Conservation (phyloP, 1,284 basidiomycete genomes). For the Ceratobasidium sp. region DNA sequence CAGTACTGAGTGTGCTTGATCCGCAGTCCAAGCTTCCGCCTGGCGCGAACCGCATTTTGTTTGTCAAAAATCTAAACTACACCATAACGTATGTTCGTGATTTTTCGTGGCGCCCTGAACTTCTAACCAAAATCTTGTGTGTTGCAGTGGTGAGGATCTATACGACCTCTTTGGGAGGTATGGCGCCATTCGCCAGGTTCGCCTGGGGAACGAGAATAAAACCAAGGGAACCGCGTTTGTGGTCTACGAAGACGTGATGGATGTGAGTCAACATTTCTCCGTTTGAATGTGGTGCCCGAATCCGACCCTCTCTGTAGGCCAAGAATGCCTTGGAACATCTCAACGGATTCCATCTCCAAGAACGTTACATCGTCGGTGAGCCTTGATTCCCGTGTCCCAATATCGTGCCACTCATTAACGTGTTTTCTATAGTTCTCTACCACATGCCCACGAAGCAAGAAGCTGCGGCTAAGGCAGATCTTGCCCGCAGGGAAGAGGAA, state of each 20-base stretch:
- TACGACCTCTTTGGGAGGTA: slow-evolving; percentile 99
- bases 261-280: slow-evolving; percentile 63
- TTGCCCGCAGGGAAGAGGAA: slow-evolving; percentile 92
- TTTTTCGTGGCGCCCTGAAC: neutral
- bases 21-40: slow-evolving; percentile 82
- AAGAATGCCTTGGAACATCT: slow-evolving; percentile 96
- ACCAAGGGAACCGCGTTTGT: slow-evolving; percentile 97
- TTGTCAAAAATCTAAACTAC: slow-evolving; percentile 94
- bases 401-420: slow-evolving; percentile 16
- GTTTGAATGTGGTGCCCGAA: slow-evolving; percentile 24
- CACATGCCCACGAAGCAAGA: slow-evolving; percentile 98
- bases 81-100: slow-evolving; percentile 69
- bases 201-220: slow-evolving; percentile 91
- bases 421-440: slow-evolving; percentile 77
- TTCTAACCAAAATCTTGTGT: slow-evolving; percentile 44
- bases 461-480: slow-evolving; percentile 90
- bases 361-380: slow-evolving; percentile 89
- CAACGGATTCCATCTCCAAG: slow-evolving; percentile 98
- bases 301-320: slow-evolving; percentile 64
- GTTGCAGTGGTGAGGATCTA: slow-evolving; percentile 77
- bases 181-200: slow-evolving; percentile 94
- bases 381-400: slow-evolving; percentile 44
- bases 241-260: slow-evolving; percentile 90
- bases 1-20: neutral
- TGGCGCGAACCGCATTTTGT: slow-evolving; percentile 85